These are phyloP conservation scores for Nakazawaea peltata DNA, from an alignment of 805 yeast genomes.

Conservation along the genomic window DNA sequence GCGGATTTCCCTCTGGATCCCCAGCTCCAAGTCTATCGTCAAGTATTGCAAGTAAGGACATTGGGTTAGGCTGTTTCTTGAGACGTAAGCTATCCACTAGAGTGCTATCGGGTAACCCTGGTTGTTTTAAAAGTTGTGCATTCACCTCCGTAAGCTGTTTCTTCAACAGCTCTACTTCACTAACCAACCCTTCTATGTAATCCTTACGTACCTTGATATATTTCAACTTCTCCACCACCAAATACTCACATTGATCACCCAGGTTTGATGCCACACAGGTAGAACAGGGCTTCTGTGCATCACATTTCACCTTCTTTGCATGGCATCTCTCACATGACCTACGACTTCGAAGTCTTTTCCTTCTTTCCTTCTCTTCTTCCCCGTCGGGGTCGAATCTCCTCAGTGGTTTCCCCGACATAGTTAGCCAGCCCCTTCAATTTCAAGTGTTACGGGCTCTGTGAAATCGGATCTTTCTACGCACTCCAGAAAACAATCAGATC, in stretches of 20 bases:
- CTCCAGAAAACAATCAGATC: no score
- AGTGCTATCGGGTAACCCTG: constrained; percentile 6
- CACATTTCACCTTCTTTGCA: constrained; percentile 8
- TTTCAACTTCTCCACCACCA: constrained; percentile 6
- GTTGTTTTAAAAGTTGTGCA: constrained; percentile 5
- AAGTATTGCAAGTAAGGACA: constrained; percentile 3
- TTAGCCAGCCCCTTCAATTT: no score
- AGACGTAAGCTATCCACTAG: no score
- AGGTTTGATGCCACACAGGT: constrained; percentile 3
- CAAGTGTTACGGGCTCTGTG: no score
- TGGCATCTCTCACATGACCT: constrained; percentile 10
- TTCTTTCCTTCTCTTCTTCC: not conserved
- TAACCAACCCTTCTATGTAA: constrained; percentile 3
- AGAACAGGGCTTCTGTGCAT: constrained; percentile 6
- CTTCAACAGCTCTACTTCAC: constrained; percentile 2
- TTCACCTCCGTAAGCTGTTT: constrained; percentile 2
- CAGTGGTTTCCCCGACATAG: no score
- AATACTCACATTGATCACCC: constrained; percentile 5
- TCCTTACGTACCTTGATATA: constrained; percentile 5
- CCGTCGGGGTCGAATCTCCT: no score
- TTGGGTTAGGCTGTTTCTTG: constrained; percentile 4
- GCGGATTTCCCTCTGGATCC: constrained; percentile 8
- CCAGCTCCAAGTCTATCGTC: constrained; percentile 2
- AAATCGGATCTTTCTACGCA: no score
- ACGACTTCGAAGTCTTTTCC: constrained; percentile 1